Percentiles rank a stretch among this genome's conserved stretches.
phyloP scores from a whole-genome alignment of 75 land plant species.

The Cunninghamia lanceolata region DNA sequence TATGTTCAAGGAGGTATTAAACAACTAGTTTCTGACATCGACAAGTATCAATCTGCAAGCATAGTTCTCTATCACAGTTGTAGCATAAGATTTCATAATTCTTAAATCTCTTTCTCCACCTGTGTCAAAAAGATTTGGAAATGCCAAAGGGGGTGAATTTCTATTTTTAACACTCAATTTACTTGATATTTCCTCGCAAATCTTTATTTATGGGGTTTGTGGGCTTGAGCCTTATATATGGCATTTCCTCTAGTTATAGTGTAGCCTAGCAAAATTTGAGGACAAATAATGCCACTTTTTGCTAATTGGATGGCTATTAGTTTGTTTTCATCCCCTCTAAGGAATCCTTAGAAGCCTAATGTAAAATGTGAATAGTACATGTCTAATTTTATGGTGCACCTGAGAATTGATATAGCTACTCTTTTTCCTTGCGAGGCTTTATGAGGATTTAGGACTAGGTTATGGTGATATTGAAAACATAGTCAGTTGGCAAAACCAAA shows the following conservation, averaged over 20 bases:
- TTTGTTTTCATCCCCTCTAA: no score
- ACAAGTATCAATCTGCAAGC: not conserved
- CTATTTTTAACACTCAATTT: not conserved
- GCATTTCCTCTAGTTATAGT: not conserved
- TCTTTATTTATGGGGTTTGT: not conserved
- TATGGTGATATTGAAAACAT: no score
- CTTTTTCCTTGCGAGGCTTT: conserved; percentile 3
- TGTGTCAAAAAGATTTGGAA: conserved; percentile 5
- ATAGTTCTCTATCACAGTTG: not conserved
- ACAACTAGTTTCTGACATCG: not conserved
- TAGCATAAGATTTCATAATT: conserved; percentile 8
- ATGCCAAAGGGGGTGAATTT: not conserved
- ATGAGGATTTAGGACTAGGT: not conserved
- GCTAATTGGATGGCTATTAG: no score
- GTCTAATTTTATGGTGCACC: no score
- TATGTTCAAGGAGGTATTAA: not conserved
- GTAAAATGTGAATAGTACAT: no score
- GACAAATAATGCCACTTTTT: conserved; percentile 6
- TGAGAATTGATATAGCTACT: conserved; percentile 4
- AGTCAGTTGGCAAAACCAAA: no score
- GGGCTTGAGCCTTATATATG: not conserved
- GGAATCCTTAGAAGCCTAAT: no score
- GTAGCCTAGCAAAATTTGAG: conserved; percentile 5
- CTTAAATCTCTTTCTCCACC: not conserved
- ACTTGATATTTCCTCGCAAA: not conserved